Evolutionary conservation across 805 yeast genomes (phyloP), one percentile per base, ranked within the genome.

Genomic region (Wickerhamia fluorescens): DNA sequence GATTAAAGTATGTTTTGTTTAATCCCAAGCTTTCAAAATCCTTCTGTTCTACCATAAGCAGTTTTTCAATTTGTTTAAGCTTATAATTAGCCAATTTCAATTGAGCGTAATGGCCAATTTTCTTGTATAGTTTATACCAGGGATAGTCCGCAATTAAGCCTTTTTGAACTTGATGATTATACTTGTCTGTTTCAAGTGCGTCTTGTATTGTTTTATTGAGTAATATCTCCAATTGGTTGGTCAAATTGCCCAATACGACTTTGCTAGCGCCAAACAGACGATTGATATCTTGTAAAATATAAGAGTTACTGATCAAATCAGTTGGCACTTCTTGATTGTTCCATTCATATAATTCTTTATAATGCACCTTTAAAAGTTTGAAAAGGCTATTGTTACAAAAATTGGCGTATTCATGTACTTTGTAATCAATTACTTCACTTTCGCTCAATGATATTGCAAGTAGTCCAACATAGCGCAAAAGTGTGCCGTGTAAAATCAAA

Each of bases 111-210:
- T 76, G 61, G 28, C 58, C 66, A 20, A 83, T 45, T 51, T 85
- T 85, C 38, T 64, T 69, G 39, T 63, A 68, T 29, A 68, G 56
- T 37, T 68, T 62, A 58, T 78, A 85, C 87, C 95, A 81, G 1
- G 96, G 87, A 42, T 71, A 80, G 42, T 85, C 96, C 24, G 66
- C 57, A 1, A 65, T 53, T 31, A 77, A 71, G 19, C 68, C 63
- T 2, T 56, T 53, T 37, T 73, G 75, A 16, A 84, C 59, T 2
- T 60, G 48, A 3, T 45, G 43, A 12, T 68, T 65, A 36, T 65
- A 64, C 3, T 40, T 44, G 41, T 82, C 88, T 41, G 71, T 78
- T 2, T 40, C 34, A 0, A 33, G 30, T 1, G 81, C 55, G n/a
- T 23, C 19, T 14, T 22, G 14, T 14, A 43, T 25, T 14, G 28